These are phyloP conservation scores for Agrocybe chaxingu DNA, from an alignment of 768 basidiomycete species.

Conservation along the genomic window DNA sequence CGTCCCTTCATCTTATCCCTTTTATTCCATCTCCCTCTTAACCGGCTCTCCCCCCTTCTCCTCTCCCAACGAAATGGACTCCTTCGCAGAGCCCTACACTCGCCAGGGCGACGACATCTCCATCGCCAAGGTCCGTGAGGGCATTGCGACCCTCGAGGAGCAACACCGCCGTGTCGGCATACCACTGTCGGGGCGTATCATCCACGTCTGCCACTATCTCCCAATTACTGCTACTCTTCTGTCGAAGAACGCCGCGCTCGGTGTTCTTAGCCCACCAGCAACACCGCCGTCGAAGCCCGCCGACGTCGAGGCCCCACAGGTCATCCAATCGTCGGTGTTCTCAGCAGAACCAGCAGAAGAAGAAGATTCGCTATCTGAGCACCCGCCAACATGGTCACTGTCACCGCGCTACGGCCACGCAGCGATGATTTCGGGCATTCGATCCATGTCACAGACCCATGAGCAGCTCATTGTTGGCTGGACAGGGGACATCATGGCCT, in stretches of 20 bases:
- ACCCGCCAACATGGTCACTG: constrained; percentile 59
- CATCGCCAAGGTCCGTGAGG: constrained; percentile 68
- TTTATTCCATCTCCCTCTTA: constrained; percentile 7
- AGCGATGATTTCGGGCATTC: constrained; percentile 93
- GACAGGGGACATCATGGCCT: constrained; percentile 81
- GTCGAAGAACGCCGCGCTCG: constrained; percentile 29
- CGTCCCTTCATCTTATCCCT: constrained; percentile 8
- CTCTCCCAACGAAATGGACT: constrained; percentile 49
- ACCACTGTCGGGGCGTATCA: constrained; percentile 79
- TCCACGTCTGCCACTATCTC: constrained; percentile 91
- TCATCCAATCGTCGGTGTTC: no score
- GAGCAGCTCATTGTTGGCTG: constrained; percentile 93
- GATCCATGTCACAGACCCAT: constrained; percentile 76
- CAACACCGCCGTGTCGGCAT: constrained; percentile 68
- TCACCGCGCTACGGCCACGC: constrained; percentile 83
- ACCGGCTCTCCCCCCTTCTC: constrained; percentile 2
- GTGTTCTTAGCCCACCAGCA: constrained; percentile 69
- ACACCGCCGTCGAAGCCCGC: constrained; percentile 64
- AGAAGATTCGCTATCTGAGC: background rate
- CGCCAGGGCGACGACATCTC: constrained; percentile 63
- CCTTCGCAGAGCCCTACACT: constrained; percentile 70
- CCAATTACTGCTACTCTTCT: constrained; percentile 68
- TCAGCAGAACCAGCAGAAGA: no score
- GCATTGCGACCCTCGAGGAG: constrained; percentile 69
- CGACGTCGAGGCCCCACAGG: constrained; percentile 36